These are phyloP conservation scores for Apiospora kogelbergensis DNA, from an alignment of 2,329 filamentous ascomycete species.

Conservation along the genomic window DNA sequence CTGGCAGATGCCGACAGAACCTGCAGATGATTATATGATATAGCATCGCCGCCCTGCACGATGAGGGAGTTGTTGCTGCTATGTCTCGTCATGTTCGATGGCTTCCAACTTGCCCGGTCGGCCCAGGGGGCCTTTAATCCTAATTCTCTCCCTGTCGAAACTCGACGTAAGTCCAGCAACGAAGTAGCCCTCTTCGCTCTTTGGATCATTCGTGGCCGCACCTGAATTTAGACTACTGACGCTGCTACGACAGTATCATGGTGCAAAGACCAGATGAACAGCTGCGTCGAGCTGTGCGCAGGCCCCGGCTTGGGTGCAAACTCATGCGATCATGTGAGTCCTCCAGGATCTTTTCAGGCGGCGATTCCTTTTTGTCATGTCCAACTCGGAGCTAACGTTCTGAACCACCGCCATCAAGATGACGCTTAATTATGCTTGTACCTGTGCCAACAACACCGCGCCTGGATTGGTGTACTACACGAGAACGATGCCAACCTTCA, in stretches of 20 bases:
- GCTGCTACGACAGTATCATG: background rate
- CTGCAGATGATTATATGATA: background rate
- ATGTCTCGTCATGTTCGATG: background rate
- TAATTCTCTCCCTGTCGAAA: background rate
- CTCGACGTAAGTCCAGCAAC: background rate
- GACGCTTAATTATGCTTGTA: background rate
- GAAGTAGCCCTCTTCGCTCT: background rate
- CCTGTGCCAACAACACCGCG: background rate
- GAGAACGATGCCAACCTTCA: conserved; percentile 7
- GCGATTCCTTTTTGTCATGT: background rate
- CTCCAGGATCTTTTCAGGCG: background rate
- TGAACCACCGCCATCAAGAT: background rate
- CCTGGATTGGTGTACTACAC: background rate
- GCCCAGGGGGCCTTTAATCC: background rate
- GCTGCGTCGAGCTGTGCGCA: background rate
- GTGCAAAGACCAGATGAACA: conserved; percentile 6
- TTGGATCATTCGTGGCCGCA: background rate
- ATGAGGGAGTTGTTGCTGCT: background rate
- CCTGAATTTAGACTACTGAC: background rate
- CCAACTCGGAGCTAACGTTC: background rate
- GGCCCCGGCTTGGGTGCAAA: background rate
- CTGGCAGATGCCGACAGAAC: background rate
- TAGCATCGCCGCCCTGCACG: background rate
- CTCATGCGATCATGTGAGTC: background rate
- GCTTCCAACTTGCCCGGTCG: background rate